These are phyloP conservation scores for Komagataella pastoris DNA, from an alignment of 805 yeast species.

Conservation along the genomic window DNA sequence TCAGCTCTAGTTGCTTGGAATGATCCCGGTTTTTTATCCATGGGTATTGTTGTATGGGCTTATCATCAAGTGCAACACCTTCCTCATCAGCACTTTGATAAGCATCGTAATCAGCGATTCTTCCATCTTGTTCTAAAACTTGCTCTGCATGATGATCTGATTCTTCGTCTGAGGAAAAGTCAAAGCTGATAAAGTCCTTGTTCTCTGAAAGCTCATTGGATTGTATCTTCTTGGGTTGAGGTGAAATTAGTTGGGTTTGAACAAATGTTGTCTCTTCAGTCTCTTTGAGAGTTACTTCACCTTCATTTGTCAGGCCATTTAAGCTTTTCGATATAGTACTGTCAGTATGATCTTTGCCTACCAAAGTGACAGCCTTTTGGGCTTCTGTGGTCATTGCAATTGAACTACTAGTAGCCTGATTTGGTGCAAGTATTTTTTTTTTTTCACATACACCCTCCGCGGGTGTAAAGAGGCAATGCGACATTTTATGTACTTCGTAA, in stretches of 20 bases:
- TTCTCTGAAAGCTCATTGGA: conserved; percentile 27
- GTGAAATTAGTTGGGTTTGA: background rate
- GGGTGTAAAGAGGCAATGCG: background rate
- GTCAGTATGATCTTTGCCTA: background rate
- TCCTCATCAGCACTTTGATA: conserved; percentile 10
- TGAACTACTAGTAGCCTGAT: background rate
- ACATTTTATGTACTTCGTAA: background rate
- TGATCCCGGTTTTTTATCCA: conserved; percentile 77
- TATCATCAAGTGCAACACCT: conserved; percentile 10
- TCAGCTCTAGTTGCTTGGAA: conserved; percentile 59
- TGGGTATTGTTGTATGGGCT: conserved; percentile 30
- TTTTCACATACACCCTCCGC: background rate
- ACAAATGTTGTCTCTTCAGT: background rate
- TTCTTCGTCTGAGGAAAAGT: conserved; percentile 31
- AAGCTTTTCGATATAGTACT: background rate
- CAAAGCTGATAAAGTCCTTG: conserved; percentile 44
- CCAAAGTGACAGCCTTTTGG: background rate
- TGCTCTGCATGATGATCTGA: conserved; percentile 11
- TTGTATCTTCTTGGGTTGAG: background rate
- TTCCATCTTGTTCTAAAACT: conserved; percentile 15
- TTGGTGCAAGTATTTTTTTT: background rate
- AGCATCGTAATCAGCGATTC: conserved; percentile 21
- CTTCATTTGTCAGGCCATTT: no score
- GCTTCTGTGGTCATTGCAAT: background rate
- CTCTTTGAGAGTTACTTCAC: background rate